Base-by-base conservation (phyloP, 2,329 filamentous ascomycete genomes). In the Fusarium mundagurra region DNA sequence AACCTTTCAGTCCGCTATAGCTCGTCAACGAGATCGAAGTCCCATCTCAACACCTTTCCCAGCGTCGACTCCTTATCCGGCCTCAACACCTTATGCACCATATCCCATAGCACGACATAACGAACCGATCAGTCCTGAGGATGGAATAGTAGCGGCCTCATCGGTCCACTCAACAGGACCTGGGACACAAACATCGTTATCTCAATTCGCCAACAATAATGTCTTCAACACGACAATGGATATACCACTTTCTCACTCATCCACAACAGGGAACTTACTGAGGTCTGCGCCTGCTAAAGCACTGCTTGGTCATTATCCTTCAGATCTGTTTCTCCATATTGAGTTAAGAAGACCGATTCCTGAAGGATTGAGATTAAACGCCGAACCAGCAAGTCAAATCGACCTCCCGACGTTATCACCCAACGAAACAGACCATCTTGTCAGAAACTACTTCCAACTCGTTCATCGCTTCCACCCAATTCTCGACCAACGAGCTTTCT, bases 221-320 rank as follows among this genome's bases (percentile, higher is more conserved):
- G 73, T 72, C 2, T 71, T 76, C 33, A 76, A 76, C 41, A 76
- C 73, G 5, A 76, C 73, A 0, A 76, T 76, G 73, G 73, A 74
- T 17, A 76, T 76, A 10, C 73, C 73, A 0, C 27, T 76, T 1
- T 76, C 71, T 9, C 73, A 76, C 16, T 76, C 73, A 1, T 74
- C 73, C 1, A 76, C 73, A 0, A 67, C 71, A 0, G 73, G 73
- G 3, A 76, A 74, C 5, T 43, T 76, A 1, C 27, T 76, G 1
- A 62, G 73, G 0, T 76, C 73, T 14, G 71, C 71, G 3, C 73
- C 73, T 0, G 73, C 73, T 1, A 74, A 69, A 10, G 63, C 64
- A 11, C 22, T 76, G 0, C 29, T 76, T 0, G 73, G 73, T 0
- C 73, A 76, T 1, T 76, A 76, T 16, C 73, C 73, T 8, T 64